Evolutionary conservation across 768 basidiomycete species (phyloP), one percentile per base, ranked within the genome.

Genomic region (Trametes villosa): DNA sequence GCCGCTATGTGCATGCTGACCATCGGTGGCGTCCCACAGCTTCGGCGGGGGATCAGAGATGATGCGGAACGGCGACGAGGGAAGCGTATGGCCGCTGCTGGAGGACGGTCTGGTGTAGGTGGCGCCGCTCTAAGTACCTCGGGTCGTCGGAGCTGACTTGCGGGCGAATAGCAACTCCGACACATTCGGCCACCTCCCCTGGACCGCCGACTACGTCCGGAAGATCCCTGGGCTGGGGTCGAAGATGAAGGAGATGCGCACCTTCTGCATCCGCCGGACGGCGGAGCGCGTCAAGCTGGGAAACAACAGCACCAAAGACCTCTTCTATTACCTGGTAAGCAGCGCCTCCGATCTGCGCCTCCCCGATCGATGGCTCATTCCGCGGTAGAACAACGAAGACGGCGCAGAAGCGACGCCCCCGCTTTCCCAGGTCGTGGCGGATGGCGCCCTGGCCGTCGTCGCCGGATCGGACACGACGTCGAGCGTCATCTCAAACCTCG

Each of bases 381-480:
- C 12, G 11, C 22, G 8, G 46, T 33, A 71, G 68, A 69, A 64
- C 55, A 65, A 68, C 36, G 68, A 77, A 62, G 71, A 72, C 27
- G 65, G 62, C 5, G 68, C 66, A 24, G 70, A 70, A 24, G 59
- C 63, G 13, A 67, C 67, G 17, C 75, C 68, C 22, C 60, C 71
- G 8, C 67, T 74, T 22, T 46, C 70, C 11, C 62, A 73, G 20
- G 69, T 79, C 27, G 59, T 74, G 12, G 72, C 76, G 0, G 77
- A 81, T 38, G 72, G 74, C 15, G 59, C 72, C 3, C 72, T 82
- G 22, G 74, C 72, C 22, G 74, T 79, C 27, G 41, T 77, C n/a
- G 83, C 81, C 12, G 83, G 83, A 11, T 73, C 81, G 24, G 83
- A 84, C 63, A 84, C 83, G 2, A 77, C 78, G 18, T 73, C 79